phyloP scores from a whole-genome alignment of 352 stramenopile species.

The Phytophthora sp. region DNA sequence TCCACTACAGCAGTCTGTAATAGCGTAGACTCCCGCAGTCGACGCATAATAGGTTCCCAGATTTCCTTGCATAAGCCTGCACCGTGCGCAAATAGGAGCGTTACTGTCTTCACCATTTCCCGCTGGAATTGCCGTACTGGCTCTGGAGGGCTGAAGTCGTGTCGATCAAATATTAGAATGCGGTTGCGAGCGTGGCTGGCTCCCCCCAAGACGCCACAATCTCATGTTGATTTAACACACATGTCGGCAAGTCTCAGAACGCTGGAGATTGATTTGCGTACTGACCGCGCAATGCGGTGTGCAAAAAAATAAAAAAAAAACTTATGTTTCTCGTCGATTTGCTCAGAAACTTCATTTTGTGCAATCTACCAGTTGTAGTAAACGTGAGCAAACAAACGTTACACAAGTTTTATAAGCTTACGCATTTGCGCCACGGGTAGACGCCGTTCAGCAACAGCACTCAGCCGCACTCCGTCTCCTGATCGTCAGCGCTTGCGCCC shows the following conservation, averaged over 20 bases:
- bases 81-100: conserved; percentile 46
- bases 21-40: conserved; percentile 34
- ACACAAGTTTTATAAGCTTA: no score
- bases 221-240: not conserved
- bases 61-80: conserved; percentile 44
- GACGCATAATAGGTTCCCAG: conserved; percentile 45
- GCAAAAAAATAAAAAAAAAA: no score
- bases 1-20: conserved; percentile 24
- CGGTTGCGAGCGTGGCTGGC: not conserved
- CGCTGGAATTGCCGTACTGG: not conserved
- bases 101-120: conserved; percentile 29
- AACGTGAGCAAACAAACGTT: no score
- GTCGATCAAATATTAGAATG: not conserved
- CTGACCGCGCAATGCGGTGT: no score
- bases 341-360: no score
- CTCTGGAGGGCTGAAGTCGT: not conserved
- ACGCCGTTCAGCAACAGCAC: no score
- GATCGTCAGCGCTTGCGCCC: no score
- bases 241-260: not conserved
- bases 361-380: no score
- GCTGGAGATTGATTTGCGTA: not conserved
- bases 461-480: no score
- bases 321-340: no score
- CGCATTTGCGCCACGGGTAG: no score
- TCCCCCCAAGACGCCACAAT: not conserved